Evolutionary conservation across 768 basidiomycete species (phyloP).

Genomic region (Russula earlei): DNA sequence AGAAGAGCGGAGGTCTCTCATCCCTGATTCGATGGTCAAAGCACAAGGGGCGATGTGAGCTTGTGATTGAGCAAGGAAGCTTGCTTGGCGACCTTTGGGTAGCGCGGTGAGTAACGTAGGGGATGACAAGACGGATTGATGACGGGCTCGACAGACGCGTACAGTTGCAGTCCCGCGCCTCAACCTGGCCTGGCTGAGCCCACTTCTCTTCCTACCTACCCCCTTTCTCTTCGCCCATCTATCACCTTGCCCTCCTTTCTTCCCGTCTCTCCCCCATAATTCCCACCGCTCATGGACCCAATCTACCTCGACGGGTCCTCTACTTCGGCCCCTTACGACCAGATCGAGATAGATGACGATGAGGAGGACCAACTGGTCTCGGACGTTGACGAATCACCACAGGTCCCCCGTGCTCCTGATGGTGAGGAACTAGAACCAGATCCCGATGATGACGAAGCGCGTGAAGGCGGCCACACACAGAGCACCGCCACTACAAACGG

Average conservation of each 20-base stretch:
- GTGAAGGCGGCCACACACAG: background rate
- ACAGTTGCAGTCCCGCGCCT: conserved; percentile 4
- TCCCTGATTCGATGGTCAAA: background rate
- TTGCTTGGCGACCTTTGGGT: background rate
- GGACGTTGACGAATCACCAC: conserved; percentile 13
- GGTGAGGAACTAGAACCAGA: conserved; percentile 20
- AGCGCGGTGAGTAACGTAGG: background rate
- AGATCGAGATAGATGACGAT: conserved; percentile 20
- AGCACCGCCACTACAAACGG: conserved; percentile 1
- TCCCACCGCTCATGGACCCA: conserved; percentile 17
- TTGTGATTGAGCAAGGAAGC: background rate
- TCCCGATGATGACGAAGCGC: conserved; percentile 15
- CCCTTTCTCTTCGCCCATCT: conserved; percentile 1
- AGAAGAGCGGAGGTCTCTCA: background rate
- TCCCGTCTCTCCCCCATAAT: background rate
- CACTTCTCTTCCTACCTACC: conserved; percentile 1
- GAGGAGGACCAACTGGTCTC: conserved; percentile 21
- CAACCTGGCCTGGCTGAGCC: background rate
- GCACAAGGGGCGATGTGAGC: background rate
- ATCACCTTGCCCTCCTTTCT: conserved; percentile 6
- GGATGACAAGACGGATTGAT: background rate
- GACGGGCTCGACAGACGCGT: conserved; percentile 4
- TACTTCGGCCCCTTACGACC: conserved; percentile 7
- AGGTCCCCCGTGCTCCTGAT: background rate
- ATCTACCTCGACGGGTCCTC: conserved; percentile 18